Conservation (phyloP, 139 green algal species). For the Raphidocelis subcapitata region DNA sequence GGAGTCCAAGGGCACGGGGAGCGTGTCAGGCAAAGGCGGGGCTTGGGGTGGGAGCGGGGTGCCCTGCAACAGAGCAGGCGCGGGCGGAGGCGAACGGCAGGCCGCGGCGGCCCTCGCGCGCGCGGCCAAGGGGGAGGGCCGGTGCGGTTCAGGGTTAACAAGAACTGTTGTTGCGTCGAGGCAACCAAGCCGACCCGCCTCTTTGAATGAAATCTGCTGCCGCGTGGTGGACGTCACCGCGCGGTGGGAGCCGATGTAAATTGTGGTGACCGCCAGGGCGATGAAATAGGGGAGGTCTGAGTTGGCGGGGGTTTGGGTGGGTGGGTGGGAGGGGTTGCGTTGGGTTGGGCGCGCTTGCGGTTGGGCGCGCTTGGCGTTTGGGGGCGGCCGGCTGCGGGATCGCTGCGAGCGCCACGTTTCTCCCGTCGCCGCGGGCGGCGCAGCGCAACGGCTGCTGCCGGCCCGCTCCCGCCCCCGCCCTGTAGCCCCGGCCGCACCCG, state of each 20-base stretch:
- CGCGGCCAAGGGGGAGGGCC: too few relatives aligned
- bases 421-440: neutral
- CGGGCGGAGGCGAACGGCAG: neutral
- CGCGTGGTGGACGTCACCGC: constrained; percentile 56
- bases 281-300: constrained; percentile 73
- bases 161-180: too few relatives aligned
- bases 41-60: neutral
- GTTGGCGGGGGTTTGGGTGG: neutral
- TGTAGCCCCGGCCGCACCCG: too few relatives aligned
- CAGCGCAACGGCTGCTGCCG: neutral
- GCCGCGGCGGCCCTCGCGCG: too few relatives aligned
- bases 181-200: constrained; percentile 27
- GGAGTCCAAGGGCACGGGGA: neutral
- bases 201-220: constrained; percentile 69
- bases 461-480: too few relatives aligned
- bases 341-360: neutral
- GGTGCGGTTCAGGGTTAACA: too few relatives aligned
- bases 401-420: neutral
- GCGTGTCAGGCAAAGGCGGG: neutral
- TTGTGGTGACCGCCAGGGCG: constrained; percentile 65
- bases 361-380: neutral
- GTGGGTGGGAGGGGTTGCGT: neutral
- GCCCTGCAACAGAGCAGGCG: neutral
- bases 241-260: constrained; percentile 85
- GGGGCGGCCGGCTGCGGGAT: neutral